Evolutionary conservation across 345 rosid genomes (phyloP).

Genomic region (Dimocarpus longan): DNA sequence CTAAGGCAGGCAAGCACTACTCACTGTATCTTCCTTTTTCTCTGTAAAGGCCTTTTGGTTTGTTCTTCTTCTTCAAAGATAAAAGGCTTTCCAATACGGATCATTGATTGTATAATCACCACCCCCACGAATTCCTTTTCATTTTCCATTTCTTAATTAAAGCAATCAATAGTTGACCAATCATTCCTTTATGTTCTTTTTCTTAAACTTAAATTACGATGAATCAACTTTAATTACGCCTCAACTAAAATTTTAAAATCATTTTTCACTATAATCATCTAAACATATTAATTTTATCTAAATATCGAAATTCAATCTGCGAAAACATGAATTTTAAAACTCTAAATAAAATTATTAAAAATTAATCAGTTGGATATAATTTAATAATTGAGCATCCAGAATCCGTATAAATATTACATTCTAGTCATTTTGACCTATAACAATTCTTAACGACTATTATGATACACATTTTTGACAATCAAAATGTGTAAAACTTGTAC

Average conservation of each 20-base stretch:
- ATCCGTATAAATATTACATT: too few species aligned
- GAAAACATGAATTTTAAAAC: too few species aligned
- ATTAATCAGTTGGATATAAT: too few species aligned
- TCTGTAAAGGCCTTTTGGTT: constrained; percentile 5
- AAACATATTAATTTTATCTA: too few species aligned
- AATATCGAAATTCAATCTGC: too few species aligned
- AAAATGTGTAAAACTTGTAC: not conserved
- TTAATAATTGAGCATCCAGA: too few species aligned
- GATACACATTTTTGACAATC: not conserved
- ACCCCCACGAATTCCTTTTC: constrained; percentile 22
- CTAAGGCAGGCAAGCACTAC: constrained; percentile 24
- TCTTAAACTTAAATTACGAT: not conserved
- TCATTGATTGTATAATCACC: constrained; percentile 40
- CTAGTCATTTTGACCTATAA: too few species aligned
- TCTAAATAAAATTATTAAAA: too few species aligned
- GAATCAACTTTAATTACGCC: too few species aligned
- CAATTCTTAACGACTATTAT: not conserved
- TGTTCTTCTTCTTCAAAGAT: constrained; percentile 20
- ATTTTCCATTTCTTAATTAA: not conserved
- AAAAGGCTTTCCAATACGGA: constrained; percentile 26
- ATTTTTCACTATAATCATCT: too few species aligned
- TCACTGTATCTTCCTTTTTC: not conserved
- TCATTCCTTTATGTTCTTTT: not conserved
- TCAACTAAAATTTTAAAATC: too few species aligned
- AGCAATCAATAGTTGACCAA: constrained; percentile 11